phyloP scores from a whole-genome alignment of 805 yeast species.

The Ogataea zsoltii region DNA sequence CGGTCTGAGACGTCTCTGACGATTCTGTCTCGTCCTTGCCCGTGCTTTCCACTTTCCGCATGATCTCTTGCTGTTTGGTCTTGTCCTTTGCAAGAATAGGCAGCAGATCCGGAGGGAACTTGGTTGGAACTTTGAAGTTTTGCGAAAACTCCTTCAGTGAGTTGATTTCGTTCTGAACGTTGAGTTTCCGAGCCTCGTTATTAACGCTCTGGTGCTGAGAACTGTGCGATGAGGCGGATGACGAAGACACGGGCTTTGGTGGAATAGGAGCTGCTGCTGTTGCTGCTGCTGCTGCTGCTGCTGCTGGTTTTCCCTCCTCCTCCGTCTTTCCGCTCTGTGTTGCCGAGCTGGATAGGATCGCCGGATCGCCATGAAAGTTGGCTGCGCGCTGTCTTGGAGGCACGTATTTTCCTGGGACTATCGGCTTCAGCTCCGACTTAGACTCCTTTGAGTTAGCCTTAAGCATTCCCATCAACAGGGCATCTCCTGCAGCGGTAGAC shows the following conservation, averaged over 20 bases:
- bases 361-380: conserved; percentile 60
- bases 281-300: conserved; percentile 2
- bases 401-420: conserved; percentile 44
- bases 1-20: conserved; percentile 7
- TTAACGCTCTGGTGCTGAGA: conserved; percentile 12
- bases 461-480: conserved; percentile 31
- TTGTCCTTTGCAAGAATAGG: conserved; percentile 72
- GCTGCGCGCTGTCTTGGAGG: conserved; percentile 60
- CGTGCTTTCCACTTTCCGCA: conserved; percentile 30
- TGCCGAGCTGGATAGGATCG: conserved; percentile 58
- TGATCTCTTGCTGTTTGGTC: conserved; percentile 61
- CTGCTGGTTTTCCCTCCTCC: conserved; percentile 1
- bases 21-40: conserved; percentile 9
- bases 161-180: conserved; percentile 63
- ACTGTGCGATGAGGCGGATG: conserved; percentile 5
- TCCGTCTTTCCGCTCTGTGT: conserved; percentile 14
- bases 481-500: conserved; percentile 22
- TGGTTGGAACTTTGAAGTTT: conserved; percentile 60
- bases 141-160: conserved; percentile 78
- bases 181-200: conserved; percentile 43
- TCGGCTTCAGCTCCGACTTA: conserved; percentile 26
- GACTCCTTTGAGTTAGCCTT: conserved; percentile 22
- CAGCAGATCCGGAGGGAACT: conserved; percentile 59
- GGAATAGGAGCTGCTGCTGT: conserved; percentile 5
- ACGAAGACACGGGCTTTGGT: conserved; percentile 24